Percentiles rank a stretch among this genome's conserved stretches.
Evolutionary conservation across 1,139 yeast genomes (phyloP).

Genomic region (Tardiomyces digboiensis): DNA sequence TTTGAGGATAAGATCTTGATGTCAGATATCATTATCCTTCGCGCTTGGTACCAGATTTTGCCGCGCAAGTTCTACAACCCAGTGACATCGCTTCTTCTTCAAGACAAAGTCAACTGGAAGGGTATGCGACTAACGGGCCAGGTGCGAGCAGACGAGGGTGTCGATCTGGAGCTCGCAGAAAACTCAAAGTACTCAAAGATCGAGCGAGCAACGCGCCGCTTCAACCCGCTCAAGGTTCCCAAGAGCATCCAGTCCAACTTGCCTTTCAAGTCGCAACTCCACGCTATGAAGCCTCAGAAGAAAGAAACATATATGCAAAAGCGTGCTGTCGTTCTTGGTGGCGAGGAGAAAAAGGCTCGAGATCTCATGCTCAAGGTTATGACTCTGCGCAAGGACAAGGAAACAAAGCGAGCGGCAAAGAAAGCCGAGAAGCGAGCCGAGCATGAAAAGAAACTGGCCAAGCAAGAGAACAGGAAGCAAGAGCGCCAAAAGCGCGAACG

Average conservation of each 20-base stretch:
- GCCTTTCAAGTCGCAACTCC: constrained; percentile 89
- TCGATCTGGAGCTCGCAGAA: constrained; percentile 53
- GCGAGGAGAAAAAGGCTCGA: constrained; percentile 91
- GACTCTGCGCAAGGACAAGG: constrained; percentile 81
- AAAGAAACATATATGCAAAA: constrained; percentile 77
- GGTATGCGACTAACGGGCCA: constrained; percentile 96
- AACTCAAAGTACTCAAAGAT: constrained; percentile 66
- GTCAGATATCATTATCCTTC: constrained; percentile 81
- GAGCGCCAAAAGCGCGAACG: constrained; percentile 80
- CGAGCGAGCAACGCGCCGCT: constrained; percentile 79
- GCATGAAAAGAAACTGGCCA: constrained; percentile 63
- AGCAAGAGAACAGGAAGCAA: constrained; percentile 56
- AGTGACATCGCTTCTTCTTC: constrained; percentile 76
- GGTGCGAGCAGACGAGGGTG: constrained; percentile 67
- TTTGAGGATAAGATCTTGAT: constrained; percentile 91
- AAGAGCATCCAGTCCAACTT: constrained; percentile 61
- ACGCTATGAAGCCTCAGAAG: constrained; percentile 80
- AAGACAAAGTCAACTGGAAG: constrained; percentile 78
- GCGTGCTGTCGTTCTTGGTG: constrained; percentile 89
- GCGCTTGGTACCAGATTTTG: constrained; percentile 96
- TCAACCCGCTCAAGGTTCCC: constrained; percentile 84
- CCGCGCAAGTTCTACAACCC: constrained; percentile 93
- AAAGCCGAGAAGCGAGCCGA: constrained; percentile 71
- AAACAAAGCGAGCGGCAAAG: constrained; percentile 63
- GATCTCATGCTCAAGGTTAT: constrained; percentile 81